Evolutionary conservation across 2,329 filamentous ascomycete species (phyloP).

Genomic region (Colletotrichum acutatum): DNA sequence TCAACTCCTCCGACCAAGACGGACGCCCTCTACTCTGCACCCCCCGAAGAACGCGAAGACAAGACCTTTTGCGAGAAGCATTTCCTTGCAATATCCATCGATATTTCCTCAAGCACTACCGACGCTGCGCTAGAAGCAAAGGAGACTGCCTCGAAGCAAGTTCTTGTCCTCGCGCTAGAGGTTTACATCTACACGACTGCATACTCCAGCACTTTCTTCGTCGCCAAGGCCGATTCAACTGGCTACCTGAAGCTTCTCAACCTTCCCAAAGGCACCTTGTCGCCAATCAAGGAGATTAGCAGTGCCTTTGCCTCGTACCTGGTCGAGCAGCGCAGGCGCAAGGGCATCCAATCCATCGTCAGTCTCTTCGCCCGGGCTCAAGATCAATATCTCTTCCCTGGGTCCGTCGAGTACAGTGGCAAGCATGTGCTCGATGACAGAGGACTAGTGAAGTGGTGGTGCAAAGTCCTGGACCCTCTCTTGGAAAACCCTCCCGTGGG

Average conservation of each 20-base stretch:
- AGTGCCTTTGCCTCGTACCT: conserved; percentile 82
- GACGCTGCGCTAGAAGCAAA: conserved; percentile 6
- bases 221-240: conserved; percentile 97
- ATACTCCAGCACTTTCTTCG: conserved; percentile 86
- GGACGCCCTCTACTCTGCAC: conserved; percentile 81
- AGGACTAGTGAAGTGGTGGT: conserved; percentile 96
- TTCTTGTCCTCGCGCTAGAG: conserved; percentile 87
- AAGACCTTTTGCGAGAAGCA: conserved; percentile 90
- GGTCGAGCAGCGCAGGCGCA: conserved; percentile 72
- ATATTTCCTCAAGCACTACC: conserved; percentile 39
- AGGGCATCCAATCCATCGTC: conserved; percentile 76
- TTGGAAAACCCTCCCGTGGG: conserved; percentile 59
- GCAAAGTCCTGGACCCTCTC: conserved; percentile 83
- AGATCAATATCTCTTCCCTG: conserved; percentile 93
- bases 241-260: conserved; percentile 80
- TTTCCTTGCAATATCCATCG: conserved; percentile 68
- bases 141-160: conserved; percentile 49
- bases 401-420: conserved; percentile 82
- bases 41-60: conserved; percentile 77
- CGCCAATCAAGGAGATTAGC: conserved; percentile 79
- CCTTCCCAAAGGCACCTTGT: conserved; percentile 71
- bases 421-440: conserved; percentile 96
- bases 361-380: conserved; percentile 94
- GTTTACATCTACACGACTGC: conserved; percentile 87
- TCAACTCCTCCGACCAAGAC: conserved; percentile 84